Base-by-base conservation (phyloP, 768 basidiomycete species). In the Lentinula raphanica region DNA sequence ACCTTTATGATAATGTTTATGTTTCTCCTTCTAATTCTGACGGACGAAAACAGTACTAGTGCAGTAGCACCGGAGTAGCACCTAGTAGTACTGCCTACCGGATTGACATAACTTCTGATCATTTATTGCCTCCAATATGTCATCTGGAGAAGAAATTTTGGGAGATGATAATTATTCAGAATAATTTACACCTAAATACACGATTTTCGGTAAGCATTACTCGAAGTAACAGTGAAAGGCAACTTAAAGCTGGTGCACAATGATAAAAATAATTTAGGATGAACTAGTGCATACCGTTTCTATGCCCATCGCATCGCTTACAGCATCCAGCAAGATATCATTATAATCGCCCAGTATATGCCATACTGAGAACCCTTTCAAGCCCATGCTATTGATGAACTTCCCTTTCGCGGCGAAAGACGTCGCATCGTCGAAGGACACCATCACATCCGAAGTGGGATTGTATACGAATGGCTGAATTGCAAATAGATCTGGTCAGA, bases 351-450 rank as follows among this genome's bases (percentile, higher is more conserved):
- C 86, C 3, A 76, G 79, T 40, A 80, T 75, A 62, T 88, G 77
- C 86, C 86, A 90, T 69, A 88, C 80, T 1, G 83, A 70, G 66
- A 87, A 88, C 1, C 88, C 89, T 49, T 70, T 74, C 3, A 91
- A 71, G 2, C 76, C 76, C 1, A 71, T 68, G 13, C 72, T 62
- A 57, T 78, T 74, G 68, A 90, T 87, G 66, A 79, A 89, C 1
- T 70, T 56, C 5, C 87, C 87, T 68, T 90, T 88, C 56, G 72
- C 76, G 60, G 81, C 68, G 60, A 89, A 87, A 13, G 87, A 85
- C 29, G 70, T 66, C 0, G 82, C 71, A 58, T 90, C 76, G 60
- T 92, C 90, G 59, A 77, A 92, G 1, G 89, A 85, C 23, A 91
- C 76, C 79, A 88, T 76, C 28, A 82, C 74, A 36, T 83, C 66